Evolutionary conservation across 164 flowering plant genomes (phyloP).

Genomic region (Macadamia integrifolia): DNA sequence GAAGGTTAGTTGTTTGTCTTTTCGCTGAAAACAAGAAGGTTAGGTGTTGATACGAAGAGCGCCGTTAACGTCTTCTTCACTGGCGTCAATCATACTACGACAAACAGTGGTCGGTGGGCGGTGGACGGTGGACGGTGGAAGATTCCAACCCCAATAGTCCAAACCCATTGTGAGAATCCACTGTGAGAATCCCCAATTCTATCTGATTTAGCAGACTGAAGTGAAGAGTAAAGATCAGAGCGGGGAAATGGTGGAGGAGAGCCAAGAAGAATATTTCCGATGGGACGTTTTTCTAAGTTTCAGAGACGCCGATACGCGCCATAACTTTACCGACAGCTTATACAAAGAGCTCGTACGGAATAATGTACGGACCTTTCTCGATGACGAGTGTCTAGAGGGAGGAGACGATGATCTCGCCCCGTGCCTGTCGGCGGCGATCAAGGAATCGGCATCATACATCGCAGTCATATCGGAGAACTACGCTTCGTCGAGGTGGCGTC

Average conservation of each 20-base stretch:
- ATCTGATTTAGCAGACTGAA: too few species aligned
- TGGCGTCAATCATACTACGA: too few species aligned
- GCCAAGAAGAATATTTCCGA: background rate
- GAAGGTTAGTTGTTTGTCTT: too few species aligned
- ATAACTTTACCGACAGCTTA: constrained; percentile 3
- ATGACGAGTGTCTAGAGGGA: constrained; percentile 4
- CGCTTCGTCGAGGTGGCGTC: constrained; percentile 19
- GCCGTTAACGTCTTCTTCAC: too few species aligned
- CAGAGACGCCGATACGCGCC: constrained; percentile 15
- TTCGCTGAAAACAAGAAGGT: too few species aligned
- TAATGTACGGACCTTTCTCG: constrained; percentile 10
- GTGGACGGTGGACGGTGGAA: too few species aligned
- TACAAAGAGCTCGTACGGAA: constrained; percentile 2
- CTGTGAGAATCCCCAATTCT: too few species aligned
- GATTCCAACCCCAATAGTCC: too few species aligned
- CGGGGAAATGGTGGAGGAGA: background rate
- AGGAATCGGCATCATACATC: constrained; percentile 15
- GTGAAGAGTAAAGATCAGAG: too few species aligned
- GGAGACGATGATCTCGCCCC: constrained; percentile 8
- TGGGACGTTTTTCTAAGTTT: constrained; percentile 23
- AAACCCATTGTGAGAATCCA: too few species aligned
- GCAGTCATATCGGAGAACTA: constrained; percentile 19
- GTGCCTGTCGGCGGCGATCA: constrained; percentile 13
- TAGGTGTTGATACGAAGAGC: too few species aligned
- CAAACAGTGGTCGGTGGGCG: too few species aligned